phyloP scores from a whole-genome alignment of 371 early-diverging fungal genomes.

The Mortierella sp. region DNA sequence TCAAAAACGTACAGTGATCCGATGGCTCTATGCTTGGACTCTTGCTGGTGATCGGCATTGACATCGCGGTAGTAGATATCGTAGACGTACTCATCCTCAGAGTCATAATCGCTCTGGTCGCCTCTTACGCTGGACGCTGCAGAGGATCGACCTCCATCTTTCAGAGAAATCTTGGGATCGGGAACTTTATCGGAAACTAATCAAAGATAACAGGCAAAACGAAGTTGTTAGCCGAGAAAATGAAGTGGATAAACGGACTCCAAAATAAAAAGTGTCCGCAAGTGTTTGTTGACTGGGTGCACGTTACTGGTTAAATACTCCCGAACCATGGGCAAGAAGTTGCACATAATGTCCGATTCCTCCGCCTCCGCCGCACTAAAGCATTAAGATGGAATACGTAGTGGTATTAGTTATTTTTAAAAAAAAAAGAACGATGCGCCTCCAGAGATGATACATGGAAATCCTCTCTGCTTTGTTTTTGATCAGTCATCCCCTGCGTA shows the following conservation, averaged over 20 bases:
- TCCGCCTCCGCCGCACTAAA: conserved; percentile 58
- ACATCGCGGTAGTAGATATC: conserved; percentile 71
- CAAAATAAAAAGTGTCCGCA: too few relatives aligned
- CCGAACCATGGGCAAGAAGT: conserved; percentile 80
- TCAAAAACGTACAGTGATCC: conserved; percentile 63
- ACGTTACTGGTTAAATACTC: conserved; percentile 73
- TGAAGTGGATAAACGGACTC: too few relatives aligned
- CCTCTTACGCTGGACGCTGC: background rate
- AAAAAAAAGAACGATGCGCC: background rate
- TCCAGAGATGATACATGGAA: too few relatives aligned
- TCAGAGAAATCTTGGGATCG: conserved; percentile 19
- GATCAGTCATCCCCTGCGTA: conserved; percentile 9
- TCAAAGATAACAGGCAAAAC: too few relatives aligned
- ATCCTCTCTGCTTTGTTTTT: too few relatives aligned
- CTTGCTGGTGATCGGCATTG: conserved; percentile 38
- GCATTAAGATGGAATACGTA: too few relatives aligned
- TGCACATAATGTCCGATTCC: conserved; percentile 73
- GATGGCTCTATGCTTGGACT: conserved; percentile 35
- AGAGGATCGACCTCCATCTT: conserved; percentile 3
- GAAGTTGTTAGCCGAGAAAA: too few relatives aligned
- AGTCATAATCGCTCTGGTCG: conserved; percentile 52
- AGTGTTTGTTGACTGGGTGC: too few relatives aligned
- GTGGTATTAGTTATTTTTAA: too few relatives aligned
- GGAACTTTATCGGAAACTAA: conserved; percentile 28
- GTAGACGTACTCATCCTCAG: conserved; percentile 68